Evolutionary conservation across 331 rosid genomes (phyloP), one percentile per base, ranked within the genome.

Genomic region (Quercus tomentella): DNA sequence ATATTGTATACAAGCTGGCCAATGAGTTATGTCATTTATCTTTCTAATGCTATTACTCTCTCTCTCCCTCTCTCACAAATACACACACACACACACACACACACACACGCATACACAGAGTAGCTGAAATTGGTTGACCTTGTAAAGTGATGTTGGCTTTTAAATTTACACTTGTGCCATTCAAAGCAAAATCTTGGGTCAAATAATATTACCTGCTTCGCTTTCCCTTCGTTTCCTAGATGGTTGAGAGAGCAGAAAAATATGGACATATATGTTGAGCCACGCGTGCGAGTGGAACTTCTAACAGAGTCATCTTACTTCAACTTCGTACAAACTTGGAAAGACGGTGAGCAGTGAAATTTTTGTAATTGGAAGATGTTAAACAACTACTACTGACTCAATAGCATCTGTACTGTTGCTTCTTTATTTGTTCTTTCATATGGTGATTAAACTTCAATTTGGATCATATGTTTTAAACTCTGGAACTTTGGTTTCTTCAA

Each of bases 181-280:
- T 61, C 35, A 51, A 67, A 15, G 25, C 71, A 67, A 74, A 54
- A 31, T 79, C 41, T 55, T 5, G 2, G 28, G 58, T 76, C 58
- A 41, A 79, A 41, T 79, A 45, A 33, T 65, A 55, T 70, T 79
- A 51, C 41, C 61, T 58, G 20, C 9, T 18, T 78, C 69, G 56
- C 75, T 70, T 70, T 80, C 79, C 62, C 51, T 81, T 72, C 55
- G 56, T 30, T 80, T 73, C 67, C 71, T 90, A 96, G 99, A 78
- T 96, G 99, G 98, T 80, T 96, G 88, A 90, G 88, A 86, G 93
- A 89, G 87, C 84, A 88, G 79, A 93, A 86, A 80, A 88, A 83
- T 61, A 76, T 93, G 66, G 79, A 90, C 69, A 81, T 96, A 73
- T 96, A 89, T 41, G 99, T 96, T 65, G 99, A 96, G 82, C 97